A percentile compares a stretch with the other conserved stretches of the same genome.
Evolutionary conservation across 2,329 filamentous ascomycete species (phyloP).

Genomic region (Geosmithia flava): DNA sequence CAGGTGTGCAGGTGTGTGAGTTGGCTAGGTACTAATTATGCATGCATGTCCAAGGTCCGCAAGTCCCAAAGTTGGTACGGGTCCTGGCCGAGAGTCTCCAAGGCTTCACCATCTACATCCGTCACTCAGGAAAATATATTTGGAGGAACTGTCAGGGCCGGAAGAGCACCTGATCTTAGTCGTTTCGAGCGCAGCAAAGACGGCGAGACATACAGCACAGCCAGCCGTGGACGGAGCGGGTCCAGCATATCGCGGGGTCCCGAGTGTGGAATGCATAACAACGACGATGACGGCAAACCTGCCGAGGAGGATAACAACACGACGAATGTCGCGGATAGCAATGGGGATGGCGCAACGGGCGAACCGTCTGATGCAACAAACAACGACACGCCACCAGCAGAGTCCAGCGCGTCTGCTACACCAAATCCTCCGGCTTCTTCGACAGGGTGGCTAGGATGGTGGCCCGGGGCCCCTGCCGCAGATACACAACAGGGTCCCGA

Average conservation of each 20-base stretch:
- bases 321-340: neutral
- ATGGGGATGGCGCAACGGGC: neutral
- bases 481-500: slow-evolving; percentile 7
- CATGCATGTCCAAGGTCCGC: slow-evolving; percentile 23
- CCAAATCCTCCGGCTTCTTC: slow-evolving; percentile 1
- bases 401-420: neutral
- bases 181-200: slow-evolving; percentile 34
- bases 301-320: neutral
- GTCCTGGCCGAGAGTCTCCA: slow-evolving; percentile 43
- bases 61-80: slow-evolving; percentile 51
- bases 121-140: slow-evolving; percentile 49
- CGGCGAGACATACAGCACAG: slow-evolving; percentile 17
- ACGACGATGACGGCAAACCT: neutral
- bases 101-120: slow-evolving; percentile 46
- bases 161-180: slow-evolving; percentile 32
- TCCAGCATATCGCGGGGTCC: slow-evolving; percentile 12
- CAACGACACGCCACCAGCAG: neutral
- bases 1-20: neutral
- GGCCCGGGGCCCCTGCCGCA: slow-evolving; percentile 17
- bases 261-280: slow-evolving; percentile 8
- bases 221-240: slow-evolving; percentile 10
- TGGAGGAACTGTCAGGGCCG: slow-evolving; percentile 38
- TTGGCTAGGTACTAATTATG: neutral
- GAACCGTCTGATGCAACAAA: neutral
- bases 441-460: slow-evolving; percentile 44